Evolutionary conservation across 441 rosid genomes (phyloP), one percentile per base, ranked within the genome.

Genomic region (Pelargonium myrrhifolium): DNA sequence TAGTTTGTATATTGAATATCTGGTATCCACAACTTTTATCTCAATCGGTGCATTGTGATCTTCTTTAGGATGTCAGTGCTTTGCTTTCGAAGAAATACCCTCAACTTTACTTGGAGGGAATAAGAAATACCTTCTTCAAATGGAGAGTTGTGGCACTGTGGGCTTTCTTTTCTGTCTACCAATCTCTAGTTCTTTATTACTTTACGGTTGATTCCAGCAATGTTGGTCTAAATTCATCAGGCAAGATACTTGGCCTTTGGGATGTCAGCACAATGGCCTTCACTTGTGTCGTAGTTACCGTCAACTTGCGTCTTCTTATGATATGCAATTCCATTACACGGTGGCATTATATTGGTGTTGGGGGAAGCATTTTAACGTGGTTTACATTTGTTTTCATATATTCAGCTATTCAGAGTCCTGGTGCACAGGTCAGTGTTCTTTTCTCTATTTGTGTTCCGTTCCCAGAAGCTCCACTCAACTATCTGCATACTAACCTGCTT

Each of bases 251-350:
- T 71, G 99, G 99, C 58, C 84, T 84, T 12, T 95, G 99, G 99
- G 99, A 95, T 69, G 86, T 95, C 74, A 95, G 99, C 88, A 95
- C 99, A 12, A 76, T 95, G 88, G 97, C 89, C 53, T 95, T 95
- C 83, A 90, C 98, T 37, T 89, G 98, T 84, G 96, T 90, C 68
- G 96, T 95, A 18, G 82, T 95, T 64, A 88, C 98, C 9, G 97
- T 95, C 64, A 95, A 95, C 76, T 74, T 90, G 76, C 97, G 99
- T 15, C 96, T 95, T 77, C 93, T 95, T 67, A 79, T 95, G 96
- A 92, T 92, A 78, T 89, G 98, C 68, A 90, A 95, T 71, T 83
- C 97, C 39, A 88, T 95, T 65, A 95, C 99, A 14, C 84, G 88
- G 81, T 95, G 93, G 95, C 99, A 95, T 80, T 69, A 87, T 78